Evolutionary conservation across 768 basidiomycete species (phyloP).

Genomic region (Boletus vinaceobasis): DNA sequence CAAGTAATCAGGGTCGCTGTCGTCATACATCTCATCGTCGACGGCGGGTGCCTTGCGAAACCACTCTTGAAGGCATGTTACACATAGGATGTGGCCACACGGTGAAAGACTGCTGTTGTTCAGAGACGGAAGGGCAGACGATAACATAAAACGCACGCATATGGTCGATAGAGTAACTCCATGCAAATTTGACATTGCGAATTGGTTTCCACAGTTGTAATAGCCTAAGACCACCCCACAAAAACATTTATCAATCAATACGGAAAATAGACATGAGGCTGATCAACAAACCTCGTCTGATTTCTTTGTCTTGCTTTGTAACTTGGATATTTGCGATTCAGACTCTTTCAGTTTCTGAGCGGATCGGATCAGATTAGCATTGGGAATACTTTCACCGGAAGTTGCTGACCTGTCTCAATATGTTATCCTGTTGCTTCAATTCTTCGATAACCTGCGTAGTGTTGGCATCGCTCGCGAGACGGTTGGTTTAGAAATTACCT

Average conservation of each 20-base stretch:
- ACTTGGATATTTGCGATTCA: slow-evolving; percentile 40
- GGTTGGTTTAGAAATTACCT: slow-evolving; percentile 37
- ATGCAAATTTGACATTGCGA: slow-evolving; percentile 78
- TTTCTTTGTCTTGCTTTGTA: slow-evolving; percentile 47
- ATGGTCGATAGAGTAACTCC: slow-evolving; percentile 62
- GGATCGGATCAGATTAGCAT: neutral
- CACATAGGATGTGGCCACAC: slow-evolving; percentile 77
- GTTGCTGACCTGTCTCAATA: slow-evolving; percentile 36
- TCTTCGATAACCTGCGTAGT: slow-evolving; percentile 50
- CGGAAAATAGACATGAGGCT: neutral
- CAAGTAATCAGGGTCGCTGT: slow-evolving; percentile 42
- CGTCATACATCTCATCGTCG: slow-evolving; percentile 44
- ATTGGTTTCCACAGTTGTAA: slow-evolving; percentile 53
- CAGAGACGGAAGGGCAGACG: slow-evolving; percentile 1
- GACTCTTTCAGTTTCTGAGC: slow-evolving; percentile 44
- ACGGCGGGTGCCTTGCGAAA: slow-evolving; percentile 62
- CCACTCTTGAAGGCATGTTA: slow-evolving; percentile 72
- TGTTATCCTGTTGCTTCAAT: slow-evolving; percentile 40
- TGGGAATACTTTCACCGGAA: neutral
- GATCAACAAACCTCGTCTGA: slow-evolving; percentile 51
- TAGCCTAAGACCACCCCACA: slow-evolving; percentile 36
- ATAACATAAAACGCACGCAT: slow-evolving; percentile 47
- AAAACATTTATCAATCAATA: neutral
- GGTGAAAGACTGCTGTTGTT: slow-evolving; percentile 53
- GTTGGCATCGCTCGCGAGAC: slow-evolving; percentile 1